Conservation (phyloP, 306 rosid genomes). For the Alnus rubra region DNA sequence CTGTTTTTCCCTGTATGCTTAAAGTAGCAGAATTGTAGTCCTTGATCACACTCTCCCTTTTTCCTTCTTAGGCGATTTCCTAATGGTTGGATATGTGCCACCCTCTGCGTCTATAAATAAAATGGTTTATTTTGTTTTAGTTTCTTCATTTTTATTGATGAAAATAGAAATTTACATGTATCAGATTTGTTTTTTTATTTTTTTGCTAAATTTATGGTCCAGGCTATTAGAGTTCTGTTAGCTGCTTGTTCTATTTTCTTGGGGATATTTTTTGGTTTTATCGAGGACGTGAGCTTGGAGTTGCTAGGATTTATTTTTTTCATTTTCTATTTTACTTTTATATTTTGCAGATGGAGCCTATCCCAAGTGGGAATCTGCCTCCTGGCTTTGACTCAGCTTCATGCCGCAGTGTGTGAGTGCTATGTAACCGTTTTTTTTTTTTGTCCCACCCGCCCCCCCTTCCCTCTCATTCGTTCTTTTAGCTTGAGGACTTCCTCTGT, state of each 20-base stretch:
- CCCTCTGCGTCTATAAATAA: background rate
- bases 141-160: background rate
- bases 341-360: slow-evolving; percentile 58
- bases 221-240: background rate
- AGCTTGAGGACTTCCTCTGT: background rate
- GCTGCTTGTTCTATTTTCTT: background rate
- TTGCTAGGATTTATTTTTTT: slow-evolving; percentile 15
- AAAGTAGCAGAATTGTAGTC: background rate
- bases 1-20: background rate
- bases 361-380: slow-evolving; percentile 65
- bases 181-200: background rate
- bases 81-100: background rate
- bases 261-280: background rate
- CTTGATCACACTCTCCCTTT: background rate
- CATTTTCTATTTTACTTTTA: slow-evolving; percentile 23
- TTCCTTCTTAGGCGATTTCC: background rate
- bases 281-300: slow-evolving; percentile 17
- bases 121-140: background rate
- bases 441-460: too few species aligned
- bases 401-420: slow-evolving; percentile 63
- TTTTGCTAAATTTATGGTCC: background rate
- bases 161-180: background rate
- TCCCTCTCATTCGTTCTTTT: slow-evolving; percentile 4
- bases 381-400: slow-evolving; percentile 62
- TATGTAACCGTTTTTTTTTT: slow-evolving; percentile 11